Evolutionary conservation across 75 land plant species (phyloP).

Genomic region (Selaginella moellendorffii): DNA sequence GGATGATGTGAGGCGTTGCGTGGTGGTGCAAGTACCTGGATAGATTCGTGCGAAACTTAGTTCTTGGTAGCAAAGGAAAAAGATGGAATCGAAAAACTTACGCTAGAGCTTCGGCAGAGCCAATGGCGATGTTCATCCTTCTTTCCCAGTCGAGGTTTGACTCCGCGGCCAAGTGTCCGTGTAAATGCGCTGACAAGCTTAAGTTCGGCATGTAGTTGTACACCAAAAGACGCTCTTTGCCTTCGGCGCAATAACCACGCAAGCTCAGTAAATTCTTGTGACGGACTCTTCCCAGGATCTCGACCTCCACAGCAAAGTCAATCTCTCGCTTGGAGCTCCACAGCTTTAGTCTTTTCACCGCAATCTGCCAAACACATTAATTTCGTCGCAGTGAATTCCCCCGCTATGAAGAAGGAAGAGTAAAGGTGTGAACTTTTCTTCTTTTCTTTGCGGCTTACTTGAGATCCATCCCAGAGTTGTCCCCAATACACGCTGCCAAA

Average conservation of each 20-base stretch:
- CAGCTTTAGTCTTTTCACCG: conserved; percentile 5
- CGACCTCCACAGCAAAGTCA: conserved; percentile 7
- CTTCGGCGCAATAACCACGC: conserved; percentile 3
- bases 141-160: neutral
- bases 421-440: no score
- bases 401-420: no score
- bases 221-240: neutral
- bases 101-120: conserved; percentile 9
- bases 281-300: conserved; percentile 1
- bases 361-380: no score
- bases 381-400: no score
- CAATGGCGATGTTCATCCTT: conserved; percentile 3
- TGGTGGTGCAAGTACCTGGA: conserved; percentile 3
- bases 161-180: neutral
- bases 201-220: conserved; percentile 2
- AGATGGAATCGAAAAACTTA: neutral
- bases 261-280: conserved; percentile 6
- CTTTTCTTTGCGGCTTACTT: no score
- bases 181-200: conserved; percentile 2
- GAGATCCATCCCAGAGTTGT: neutral
- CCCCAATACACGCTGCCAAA: neutral
- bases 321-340: conserved; percentile 2
- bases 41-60: neutral
- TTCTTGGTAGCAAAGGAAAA: neutral
- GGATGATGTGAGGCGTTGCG: conserved; percentile 3